Percentiles rank a stretch among this genome's conserved stretches.
Conservation (phyloP, 1,284 basidiomycete genomes). For the Kwoniella shivajii region DNA sequence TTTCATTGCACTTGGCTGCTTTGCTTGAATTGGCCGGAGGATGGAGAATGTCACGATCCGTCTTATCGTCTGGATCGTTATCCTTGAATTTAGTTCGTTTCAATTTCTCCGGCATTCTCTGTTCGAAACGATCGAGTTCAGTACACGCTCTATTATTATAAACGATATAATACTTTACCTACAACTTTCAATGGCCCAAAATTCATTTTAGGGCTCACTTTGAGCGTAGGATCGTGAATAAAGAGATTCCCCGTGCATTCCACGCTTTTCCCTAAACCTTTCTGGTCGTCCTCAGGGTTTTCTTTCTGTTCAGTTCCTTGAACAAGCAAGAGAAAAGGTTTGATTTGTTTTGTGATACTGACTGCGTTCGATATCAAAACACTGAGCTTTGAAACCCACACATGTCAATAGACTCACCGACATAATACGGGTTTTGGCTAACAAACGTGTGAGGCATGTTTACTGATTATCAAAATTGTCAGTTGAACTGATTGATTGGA, state of each 20-base stretch:
- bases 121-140: neutral
- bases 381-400: neutral
- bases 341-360: slow-evolving; percentile 32
- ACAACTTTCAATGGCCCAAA: slow-evolving; percentile 16
- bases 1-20: neutral
- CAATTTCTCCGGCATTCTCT: slow-evolving; percentile 32
- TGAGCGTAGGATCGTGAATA: slow-evolving; percentile 27
- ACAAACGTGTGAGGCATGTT: slow-evolving; percentile 29
- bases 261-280: neutral
- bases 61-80: slow-evolving; percentile 16
- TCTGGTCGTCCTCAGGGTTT: neutral
- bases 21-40: neutral
- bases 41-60: slow-evolving; percentile 18
- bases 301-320: slow-evolving; percentile 8
- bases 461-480: slow-evolving; percentile 7
- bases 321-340: slow-evolving; percentile 31
- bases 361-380: slow-evolving; percentile 2
- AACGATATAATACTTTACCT: neutral
- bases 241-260: slow-evolving; percentile 19
- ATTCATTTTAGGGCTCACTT: slow-evolving; percentile 8
- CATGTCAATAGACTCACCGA: slow-evolving; percentile 12
- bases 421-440: slow-evolving; percentile 22
- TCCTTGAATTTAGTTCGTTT: slow-evolving; percentile 14
- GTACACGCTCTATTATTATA: neutral
- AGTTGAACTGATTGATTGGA: too few relatives aligned